Evolutionary conservation across 176 grass and related monocot species (phyloP), one percentile per base, ranked within the genome.

Genomic region (Musa acuminata): DNA sequence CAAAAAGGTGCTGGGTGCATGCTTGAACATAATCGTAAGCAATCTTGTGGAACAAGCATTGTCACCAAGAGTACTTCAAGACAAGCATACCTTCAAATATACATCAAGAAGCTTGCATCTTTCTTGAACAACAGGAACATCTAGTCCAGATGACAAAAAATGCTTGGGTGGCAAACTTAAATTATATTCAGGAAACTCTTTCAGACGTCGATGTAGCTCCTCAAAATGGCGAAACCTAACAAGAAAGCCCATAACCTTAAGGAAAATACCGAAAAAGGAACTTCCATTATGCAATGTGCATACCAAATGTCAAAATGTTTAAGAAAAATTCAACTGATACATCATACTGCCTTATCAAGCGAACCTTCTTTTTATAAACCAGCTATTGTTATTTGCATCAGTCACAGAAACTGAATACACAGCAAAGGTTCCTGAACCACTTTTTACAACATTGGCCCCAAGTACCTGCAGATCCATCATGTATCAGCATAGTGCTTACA

Each of bases 351-450:
- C 67, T 17, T 50, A 20, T 8, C 2, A 70, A 70, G 9, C 48
- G 4, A 25, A 99, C 96, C 96, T 99, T 77, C 96, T 87, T 79
- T 99, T 99, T 60, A 99, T 99, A 67, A 91, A 95, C 96, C 96
- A 99, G 79, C 83, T 99, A 74, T 91, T 86, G 76, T 74, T 80
- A 75, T 92, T 99, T 82, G 82, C 88, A 86, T 99, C 91, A 0
- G 86, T 86, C 57, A 99, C 96, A 0, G 91, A 88, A 75, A 99
- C 81, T 68, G 96, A 95, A 89, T 99, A 99, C 13, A 99, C 91
- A 66, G 91, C 96, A 91, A 99, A 89, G 82, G 87, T 91, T 79
- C 96, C 96, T 68, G 91, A 99, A n/a, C 91, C 96, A 75, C 96
- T 99, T 83, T 95, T 99, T 24, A 99, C 91, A 71, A 99, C 83